phyloP scores from a whole-genome alignment of 164 flowering plant genomes.

The Paratinospora sagittata region DNA sequence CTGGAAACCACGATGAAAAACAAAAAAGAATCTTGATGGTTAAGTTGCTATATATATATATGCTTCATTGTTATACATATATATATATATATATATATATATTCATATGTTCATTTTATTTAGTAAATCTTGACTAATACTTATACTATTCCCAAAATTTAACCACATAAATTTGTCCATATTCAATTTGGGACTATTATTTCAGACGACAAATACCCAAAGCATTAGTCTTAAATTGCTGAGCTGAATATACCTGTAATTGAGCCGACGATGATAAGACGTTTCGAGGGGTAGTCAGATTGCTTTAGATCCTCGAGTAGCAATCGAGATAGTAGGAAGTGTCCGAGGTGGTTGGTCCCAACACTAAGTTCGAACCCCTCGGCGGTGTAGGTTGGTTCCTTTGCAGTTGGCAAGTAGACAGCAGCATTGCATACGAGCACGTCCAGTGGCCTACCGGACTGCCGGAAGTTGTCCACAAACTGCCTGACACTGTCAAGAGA shows the following conservation, averaged over 20 bases:
- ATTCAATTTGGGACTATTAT: too few species aligned
- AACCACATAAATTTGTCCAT: too few species aligned
- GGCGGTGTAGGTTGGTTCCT: conserved; percentile 83
- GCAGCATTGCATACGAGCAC: conserved; percentile 97
- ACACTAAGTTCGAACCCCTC: conserved; percentile 96
- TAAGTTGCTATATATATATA: too few species aligned
- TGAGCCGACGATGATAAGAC: conserved; percentile 91
- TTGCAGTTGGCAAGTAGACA: conserved; percentile 88
- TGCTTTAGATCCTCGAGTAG: conserved; percentile 69
- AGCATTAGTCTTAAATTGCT: too few species aligned
- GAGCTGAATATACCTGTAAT: conserved; percentile 66
- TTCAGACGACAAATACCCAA: not conserved
- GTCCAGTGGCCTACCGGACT: conserved; percentile 72
- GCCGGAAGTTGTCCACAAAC: conserved; percentile 72
- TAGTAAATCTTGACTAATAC: too few species aligned
- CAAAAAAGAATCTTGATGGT: too few species aligned
- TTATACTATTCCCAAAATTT: too few species aligned
- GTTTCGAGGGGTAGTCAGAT: conserved; percentile 86
- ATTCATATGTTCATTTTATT: too few species aligned
- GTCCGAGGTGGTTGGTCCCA: conserved; percentile 94
- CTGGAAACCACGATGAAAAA: conserved; percentile 24
- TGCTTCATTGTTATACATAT: too few species aligned
- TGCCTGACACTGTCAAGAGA: too few species aligned
- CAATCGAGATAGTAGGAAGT: conserved; percentile 78
- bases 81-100: too few species aligned